Base-by-base conservation (phyloP, 1,284 basidiomycete genomes). In the Trichosporon ovoides region DNA sequence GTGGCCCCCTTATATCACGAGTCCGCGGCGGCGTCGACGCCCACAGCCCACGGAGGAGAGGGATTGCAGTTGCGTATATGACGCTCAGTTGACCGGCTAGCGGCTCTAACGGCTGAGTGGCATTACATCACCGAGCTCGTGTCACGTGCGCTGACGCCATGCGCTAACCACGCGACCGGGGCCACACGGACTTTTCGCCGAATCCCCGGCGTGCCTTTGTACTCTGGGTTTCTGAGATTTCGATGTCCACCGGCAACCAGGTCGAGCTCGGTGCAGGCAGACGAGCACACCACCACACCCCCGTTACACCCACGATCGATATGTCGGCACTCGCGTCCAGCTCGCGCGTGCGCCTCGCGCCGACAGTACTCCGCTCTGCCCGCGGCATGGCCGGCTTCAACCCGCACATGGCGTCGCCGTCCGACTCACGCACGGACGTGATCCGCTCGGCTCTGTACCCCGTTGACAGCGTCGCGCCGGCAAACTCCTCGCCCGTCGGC, bases 401-500 rank as follows among this genome's bases (percentile, higher is more conserved):
- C 56, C 59, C 60, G 20, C 57, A 64, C 56, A 48, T 57, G 20
- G 55, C 57, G 6, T 36, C 55, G 14, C 57, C 67, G 2, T 62
- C 65, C 55, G 90, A 91, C 74, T 82, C 84, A 14, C 83, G 84
- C 65, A 82, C 84, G 67, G 86, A 89, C 57, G 81, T 83, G 63
- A 85, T 94, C 65, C 86, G 88, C 61, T 84, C 85, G 65, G 81
- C 83, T 38, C 84, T 93, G 58, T 93, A 92, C 76, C 91, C 90
- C 1, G 79, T 82, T 55, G 87, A 87, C 72, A 77, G 88, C 5
- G 65, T 66, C 40, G 33, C 59, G 11, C 70, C 71, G 6, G 56
- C 59, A 33, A 70, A 70, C 3, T 59, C 71, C 0, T 83, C 87
- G 7, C 91, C 90, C 2, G 86, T 85, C 10, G 90, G 90, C 13